Conservation (phyloP, 768 basidiomycete species). For the Sarcodon aspratus region DNA sequence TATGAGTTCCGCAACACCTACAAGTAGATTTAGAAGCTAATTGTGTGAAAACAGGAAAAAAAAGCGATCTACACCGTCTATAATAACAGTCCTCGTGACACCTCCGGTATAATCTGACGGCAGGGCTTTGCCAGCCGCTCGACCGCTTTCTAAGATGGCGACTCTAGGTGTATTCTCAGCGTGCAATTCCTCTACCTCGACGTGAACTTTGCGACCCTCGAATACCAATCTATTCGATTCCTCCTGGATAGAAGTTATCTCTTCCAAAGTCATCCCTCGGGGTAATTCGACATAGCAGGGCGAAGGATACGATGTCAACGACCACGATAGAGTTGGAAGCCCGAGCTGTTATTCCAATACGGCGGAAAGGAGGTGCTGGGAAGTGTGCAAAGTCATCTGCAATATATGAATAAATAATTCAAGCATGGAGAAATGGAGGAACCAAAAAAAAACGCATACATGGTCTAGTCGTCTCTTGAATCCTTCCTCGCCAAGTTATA, state of each 20-base stretch:
- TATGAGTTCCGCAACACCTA: constrained; percentile 79
- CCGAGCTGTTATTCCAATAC: constrained; percentile 55
- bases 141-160: constrained; percentile 31
- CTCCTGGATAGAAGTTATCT: constrained; percentile 47
- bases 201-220: constrained; percentile 52
- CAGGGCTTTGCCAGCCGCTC: constrained; percentile 45
- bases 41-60: constrained; percentile 3
- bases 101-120: constrained; percentile 69
- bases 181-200: constrained; percentile 68
- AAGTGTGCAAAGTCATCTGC: constrained; percentile 79
- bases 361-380: constrained; percentile 75
- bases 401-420: not conserved
- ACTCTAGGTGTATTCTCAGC: constrained; percentile 15
- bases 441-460: constrained; percentile 28
- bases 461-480: constrained; percentile 63
- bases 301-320: constrained; percentile 53
- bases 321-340: constrained; percentile 73
- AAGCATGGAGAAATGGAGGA: not conserved
- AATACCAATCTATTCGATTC: constrained; percentile 59
- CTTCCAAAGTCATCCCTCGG: constrained; percentile 50
- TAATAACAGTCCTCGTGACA: constrained; percentile 69
- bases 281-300: constrained; percentile 74
- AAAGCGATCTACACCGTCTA: constrained; percentile 70
- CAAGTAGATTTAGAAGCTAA: not conserved
- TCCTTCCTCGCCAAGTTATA: constrained; percentile 46